phyloP scores from a whole-genome alignment of 371 early-diverging fungal species.

The Basidiobolus heterosporus region DNA sequence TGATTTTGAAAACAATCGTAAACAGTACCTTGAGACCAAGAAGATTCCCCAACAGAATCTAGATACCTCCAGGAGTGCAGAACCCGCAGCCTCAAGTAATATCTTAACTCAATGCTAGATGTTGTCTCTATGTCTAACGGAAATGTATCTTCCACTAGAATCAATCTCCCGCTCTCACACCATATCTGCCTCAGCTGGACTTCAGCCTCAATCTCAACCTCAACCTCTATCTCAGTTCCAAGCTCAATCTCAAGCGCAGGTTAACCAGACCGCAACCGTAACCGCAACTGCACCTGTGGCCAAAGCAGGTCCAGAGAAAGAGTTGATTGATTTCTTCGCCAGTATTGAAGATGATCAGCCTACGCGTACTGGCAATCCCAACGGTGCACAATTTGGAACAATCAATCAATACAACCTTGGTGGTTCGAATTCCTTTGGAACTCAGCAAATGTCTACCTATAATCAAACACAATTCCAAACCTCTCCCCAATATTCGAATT shows the following conservation, averaged over 20 bases:
- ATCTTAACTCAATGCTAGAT: too few species aligned
- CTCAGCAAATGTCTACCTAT: too few species aligned
- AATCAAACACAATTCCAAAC: too few species aligned
- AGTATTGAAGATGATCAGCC: slow-evolving; percentile 42
- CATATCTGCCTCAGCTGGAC: slow-evolving; percentile 2
- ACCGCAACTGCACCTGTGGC: slow-evolving; percentile 11
- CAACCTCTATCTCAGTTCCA: slow-evolving; percentile 5
- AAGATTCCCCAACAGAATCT: too few species aligned
- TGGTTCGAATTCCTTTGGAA: too few species aligned
- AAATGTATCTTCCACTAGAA: too few species aligned
- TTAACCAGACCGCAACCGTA: slow-evolving; percentile 14
- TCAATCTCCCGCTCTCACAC: neutral
- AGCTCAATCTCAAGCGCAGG: slow-evolving; percentile 8
- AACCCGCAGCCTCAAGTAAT: neutral
- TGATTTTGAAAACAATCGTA: slow-evolving; percentile 4
- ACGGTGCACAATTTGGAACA: neutral
- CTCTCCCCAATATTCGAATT: too few species aligned
- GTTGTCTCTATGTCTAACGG: too few species aligned
- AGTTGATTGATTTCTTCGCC: slow-evolving; percentile 52
- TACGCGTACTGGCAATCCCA: neutral
- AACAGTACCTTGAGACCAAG: too few species aligned
- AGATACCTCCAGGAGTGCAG: neutral
- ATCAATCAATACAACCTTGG: too few species aligned
- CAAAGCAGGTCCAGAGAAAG: slow-evolving; percentile 16
- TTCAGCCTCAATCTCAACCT: slow-evolving; percentile 1